Evolutionary conservation across 2,329 filamentous ascomycete genomes (phyloP), one percentile per base, ranked within the genome.

Genomic region (Aspergillus sp.): DNA sequence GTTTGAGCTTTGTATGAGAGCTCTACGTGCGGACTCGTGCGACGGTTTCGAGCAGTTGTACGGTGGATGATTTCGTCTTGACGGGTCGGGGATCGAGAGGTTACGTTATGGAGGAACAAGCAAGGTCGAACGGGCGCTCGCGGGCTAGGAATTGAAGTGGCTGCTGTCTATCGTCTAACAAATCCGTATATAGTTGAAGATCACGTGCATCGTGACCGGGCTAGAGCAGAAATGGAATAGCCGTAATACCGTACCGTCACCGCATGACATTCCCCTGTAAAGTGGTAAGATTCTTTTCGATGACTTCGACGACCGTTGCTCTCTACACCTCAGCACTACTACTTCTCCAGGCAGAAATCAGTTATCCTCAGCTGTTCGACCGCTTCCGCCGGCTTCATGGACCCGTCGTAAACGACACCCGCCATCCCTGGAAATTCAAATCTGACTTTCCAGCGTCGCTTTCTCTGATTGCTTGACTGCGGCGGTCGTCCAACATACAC

Each of bases 11-110:
- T n/a, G n/a, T n/a, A n/a, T n/a, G n/a, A n/a, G 61, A 64, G 39
- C 42, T 45, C 17, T 40, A 45, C 22, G 63, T 63, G 1, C 49
- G 53, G 25, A 44, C 63, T 38, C 44, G 66, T 15, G 41, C 61
- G 28, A 51, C 51, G 10, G 54, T 64, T 8, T 58, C 64, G 47
- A 65, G 61, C n/a, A 62, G 60, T 34, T 64, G 58, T 36, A 56
- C 58, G 2, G 63, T 65, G 25, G 55, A 64, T 47, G 67, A 67
- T 39, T 60, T 67, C 37, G 60, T 56, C 22, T 67, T 60, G 61
- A 57, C 53, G 2, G 61, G 61, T 0, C 40, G 5, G 50, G 62
- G 44, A 45, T 59, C 29, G 58, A 52, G 30, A 55, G 57, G 14
- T 39, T 65, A 16, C 64, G 61, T 1, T 49, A 56, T 22, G 53